Evolutionary conservation across 805 yeast genomes (phyloP), one percentile per base, ranked within the genome.

Genomic region (Starmerella floris): DNA sequence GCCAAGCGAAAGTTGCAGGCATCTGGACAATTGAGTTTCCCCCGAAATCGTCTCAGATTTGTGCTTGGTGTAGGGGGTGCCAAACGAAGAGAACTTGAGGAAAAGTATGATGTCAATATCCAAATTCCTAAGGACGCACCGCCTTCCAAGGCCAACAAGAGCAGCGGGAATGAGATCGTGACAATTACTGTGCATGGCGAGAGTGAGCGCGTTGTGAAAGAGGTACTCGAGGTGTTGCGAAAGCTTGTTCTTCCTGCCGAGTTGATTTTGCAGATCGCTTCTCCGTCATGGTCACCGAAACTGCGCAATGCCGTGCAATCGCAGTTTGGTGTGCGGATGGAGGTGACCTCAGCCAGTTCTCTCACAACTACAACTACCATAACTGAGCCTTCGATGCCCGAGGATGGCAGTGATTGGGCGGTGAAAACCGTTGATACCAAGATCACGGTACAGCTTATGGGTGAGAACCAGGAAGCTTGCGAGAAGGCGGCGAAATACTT

Each of bases 31-130:
- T 28, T 55, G 15, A 75, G 68, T 15, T 67, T 88, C 53, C 74
- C 91, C 32, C 74, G 76, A 57, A 79, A 76, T 45, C 79, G 78
- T 57, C 88, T 83, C 54, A 73, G 83, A 53, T 68, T 75, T 9
- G 56, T 88, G 40, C 74, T 88, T 60, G 97, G 97, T 31, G 76
- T 84, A 30, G 76, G 76, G 44, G 96, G 97, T 35, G 56, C 74
- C 11, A 70, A 72, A 45, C 83, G 88, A 62, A 79, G 79, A 52
- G 66, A 73, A 10, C 61, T 84, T 49, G 88, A 84, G 64, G 66
- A 72, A 15, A 83, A 79, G 54, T 82, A 70, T 60, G 66, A 68
- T 13, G 87, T 83, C 38, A 57, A 61, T 23, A 61, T 88, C 42
- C 67, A 66, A 36, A 72, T 88, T 56, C 96, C 96, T 50, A 71